Base-by-base conservation (phyloP, 371 early-diverging fungal genomes). In the Lichtheimia ornata region DNA sequence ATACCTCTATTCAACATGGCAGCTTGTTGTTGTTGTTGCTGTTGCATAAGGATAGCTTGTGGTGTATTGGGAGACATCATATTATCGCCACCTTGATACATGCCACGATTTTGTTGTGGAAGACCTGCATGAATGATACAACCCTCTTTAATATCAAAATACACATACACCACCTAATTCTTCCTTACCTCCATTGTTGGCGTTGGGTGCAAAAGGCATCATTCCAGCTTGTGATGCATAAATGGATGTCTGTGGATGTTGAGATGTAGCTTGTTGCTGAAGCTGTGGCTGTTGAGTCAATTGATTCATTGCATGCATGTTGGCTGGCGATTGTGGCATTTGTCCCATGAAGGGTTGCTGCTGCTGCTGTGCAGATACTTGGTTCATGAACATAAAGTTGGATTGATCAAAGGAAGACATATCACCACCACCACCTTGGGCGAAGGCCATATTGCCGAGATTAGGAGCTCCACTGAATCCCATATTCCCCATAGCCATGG, bases 1-100 rank as follows among this genome's bases (percentile, higher is more conserved):
- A 17, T 52, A 75, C 76, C 73, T 71, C 77, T 61, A 35, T 70
- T 74, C 65, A 76, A 62, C 35, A 69, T 63, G 50, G 71, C 61
- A 17, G 64, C 57, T 17, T 65, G 64, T 56, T 70, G 70, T 43
- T 67, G 71, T 42, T 73, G 74, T 45, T 75, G 76, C 28, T 73
- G 77, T 55, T 74, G 77, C 47, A 66, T 68, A 53, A 77, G 30
- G 3, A 77, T 52, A 5, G 67, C 65, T 58, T 77, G 77, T 22
- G 77, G 77, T 11, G 73, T 68, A 18, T 70, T 72, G 3, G 66
- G 63, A 17, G 65, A 56, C 66, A 73, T 68, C 61, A 73, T 72
- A 20, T 53, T 63, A 18, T 62, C 62, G 56, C 50, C 62, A 22
- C 57, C 54, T 53, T 63, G 66, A 56, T 67, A 73, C 57, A 77